Percentiles rank a stretch among this genome's conserved stretches.
phyloP scores from a whole-genome alignment of 106 monocot species.

The Dendrobium chrysotoxum region DNA sequence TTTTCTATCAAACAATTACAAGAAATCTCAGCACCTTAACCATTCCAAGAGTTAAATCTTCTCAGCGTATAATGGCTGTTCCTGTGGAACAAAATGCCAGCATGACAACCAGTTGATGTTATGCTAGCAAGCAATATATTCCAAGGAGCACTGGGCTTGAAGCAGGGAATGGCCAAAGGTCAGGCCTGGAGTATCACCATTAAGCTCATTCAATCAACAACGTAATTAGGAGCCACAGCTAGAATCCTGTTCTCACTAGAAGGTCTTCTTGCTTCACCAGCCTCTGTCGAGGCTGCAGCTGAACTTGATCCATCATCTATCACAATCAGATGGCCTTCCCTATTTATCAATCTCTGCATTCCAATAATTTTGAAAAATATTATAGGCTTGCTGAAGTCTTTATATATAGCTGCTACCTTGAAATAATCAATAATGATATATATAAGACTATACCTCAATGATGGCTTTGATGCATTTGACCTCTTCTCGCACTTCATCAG shows the following conservation, averaged over 20 bases:
- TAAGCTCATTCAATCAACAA: constrained; percentile 43
- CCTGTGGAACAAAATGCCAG: too few species aligned
- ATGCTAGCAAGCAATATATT: too few species aligned
- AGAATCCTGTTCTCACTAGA: constrained; percentile 64
- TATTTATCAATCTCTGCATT: constrained; percentile 88
- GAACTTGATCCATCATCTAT: constrained; percentile 72
- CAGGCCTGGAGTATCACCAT: neutral
- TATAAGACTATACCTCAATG: constrained; percentile 56
- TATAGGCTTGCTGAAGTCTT: neutral
- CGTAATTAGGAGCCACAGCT: constrained; percentile 90
- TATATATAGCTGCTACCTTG: too few species aligned
- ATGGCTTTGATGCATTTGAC: constrained; percentile 88
- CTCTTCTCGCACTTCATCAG: constrained; percentile 76
- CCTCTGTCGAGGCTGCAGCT: constrained; percentile 26
- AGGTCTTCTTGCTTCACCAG: constrained; percentile 32
- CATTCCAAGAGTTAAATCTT: neutral
- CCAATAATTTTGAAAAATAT: neutral
- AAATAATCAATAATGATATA: too few species aligned
- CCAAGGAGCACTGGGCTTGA: too few species aligned
- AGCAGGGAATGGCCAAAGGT: too few species aligned
- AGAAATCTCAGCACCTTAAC: neutral
- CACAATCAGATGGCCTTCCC: constrained; percentile 93
- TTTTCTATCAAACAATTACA: neutral
- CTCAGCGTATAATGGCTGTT: neutral
- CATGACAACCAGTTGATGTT: too few species aligned